Base-by-base conservation (phyloP, 345 rosid genomes). In the Arabis alpina region DNA sequence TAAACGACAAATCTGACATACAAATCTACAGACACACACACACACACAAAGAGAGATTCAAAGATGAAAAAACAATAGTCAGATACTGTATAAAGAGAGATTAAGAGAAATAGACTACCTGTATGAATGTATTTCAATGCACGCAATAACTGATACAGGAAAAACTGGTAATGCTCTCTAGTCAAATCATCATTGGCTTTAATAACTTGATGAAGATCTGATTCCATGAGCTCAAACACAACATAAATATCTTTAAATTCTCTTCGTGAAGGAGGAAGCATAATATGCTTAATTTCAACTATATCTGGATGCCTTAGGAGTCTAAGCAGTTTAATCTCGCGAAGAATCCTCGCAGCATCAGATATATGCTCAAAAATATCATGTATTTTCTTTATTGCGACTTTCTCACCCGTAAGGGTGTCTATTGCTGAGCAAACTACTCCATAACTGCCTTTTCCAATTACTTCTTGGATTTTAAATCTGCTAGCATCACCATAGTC, bases 141-240 rank as follows among this genome's bases (percentile, higher is more conserved):
- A 71, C 97, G 97, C 62, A 93, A 89, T 39, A 93, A 86, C 77
- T 93, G 98, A 71, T 93, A 93, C 14, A 93, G 83, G 70, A 93
- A 93, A 81, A 93, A 93, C 76, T 93, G 98, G 80, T 93, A 86
- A 77, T 93, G 98, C 75, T 93, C 98, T 73, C 82, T 81, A 0
- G 98, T 93, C 84, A 93, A 83, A 76, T 93, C 98, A 76, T 93
- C 98, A 74, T 93, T 93, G 37, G 97, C 98, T 79, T 90, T 93
- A 60, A 93, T 93, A 68, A 93, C 98, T 79, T 90, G 97, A 80
- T 93, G 97, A 64, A 93, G 96, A 79, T 93, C 96, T 0, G 97
- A 90, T 71, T 93, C 97, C 98, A 93, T 93, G 65, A 90, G 89
- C 86, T 93, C 98, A 62, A 93, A 92, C 71, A 92, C 98, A 64